Conservation (phyloP, 108 stramenopile genomes). For the Stephanodiscus triporus region DNA sequence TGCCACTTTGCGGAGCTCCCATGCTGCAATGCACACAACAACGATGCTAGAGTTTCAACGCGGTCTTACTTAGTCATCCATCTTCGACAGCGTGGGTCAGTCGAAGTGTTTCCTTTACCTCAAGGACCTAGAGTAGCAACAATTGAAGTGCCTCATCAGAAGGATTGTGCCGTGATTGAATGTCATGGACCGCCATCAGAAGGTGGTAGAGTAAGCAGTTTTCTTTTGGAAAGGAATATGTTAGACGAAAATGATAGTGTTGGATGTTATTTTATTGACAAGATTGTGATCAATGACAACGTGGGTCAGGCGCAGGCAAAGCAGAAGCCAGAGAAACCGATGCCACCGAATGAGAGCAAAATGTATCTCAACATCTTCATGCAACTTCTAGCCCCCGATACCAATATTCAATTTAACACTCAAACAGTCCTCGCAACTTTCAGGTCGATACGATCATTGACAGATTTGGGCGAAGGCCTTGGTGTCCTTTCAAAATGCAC, state of each 20-base stretch:
- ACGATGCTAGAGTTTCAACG: conserved; percentile 18
- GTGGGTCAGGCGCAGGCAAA: neutral
- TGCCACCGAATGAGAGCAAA: conserved; percentile 46
- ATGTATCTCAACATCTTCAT: conserved; percentile 67
- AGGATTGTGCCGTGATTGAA: conserved; percentile 40
- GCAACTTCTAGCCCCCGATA: conserved; percentile 71
- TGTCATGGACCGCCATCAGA: conserved; percentile 43
- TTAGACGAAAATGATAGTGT: neutral
- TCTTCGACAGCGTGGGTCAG: conserved; percentile 63
- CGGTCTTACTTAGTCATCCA: conserved; percentile 73
- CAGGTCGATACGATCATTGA: conserved; percentile 60
- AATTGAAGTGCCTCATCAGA: conserved; percentile 46
- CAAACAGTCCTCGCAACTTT: conserved; percentile 67
- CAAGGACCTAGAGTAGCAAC: conserved; percentile 66
- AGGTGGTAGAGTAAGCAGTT: conserved; percentile 31
- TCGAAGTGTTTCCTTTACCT: conserved; percentile 71
- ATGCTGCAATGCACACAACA: conserved; percentile 7
- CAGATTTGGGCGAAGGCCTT: conserved; percentile 68
- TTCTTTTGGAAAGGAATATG: conserved; percentile 29
- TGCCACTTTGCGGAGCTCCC: conserved; percentile 70
- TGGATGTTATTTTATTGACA: conserved; percentile 28
- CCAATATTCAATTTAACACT: conserved; percentile 57
- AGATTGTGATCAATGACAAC: conserved; percentile 36
- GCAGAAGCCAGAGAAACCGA: conserved; percentile 8
- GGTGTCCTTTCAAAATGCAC: conserved; percentile 66